Percentiles rank a stretch among this genome's conserved stretches.
These are phyloP conservation scores for Inga leiocalycina DNA, from an alignment of 306 rosid genomes.

Conservation along the genomic window DNA sequence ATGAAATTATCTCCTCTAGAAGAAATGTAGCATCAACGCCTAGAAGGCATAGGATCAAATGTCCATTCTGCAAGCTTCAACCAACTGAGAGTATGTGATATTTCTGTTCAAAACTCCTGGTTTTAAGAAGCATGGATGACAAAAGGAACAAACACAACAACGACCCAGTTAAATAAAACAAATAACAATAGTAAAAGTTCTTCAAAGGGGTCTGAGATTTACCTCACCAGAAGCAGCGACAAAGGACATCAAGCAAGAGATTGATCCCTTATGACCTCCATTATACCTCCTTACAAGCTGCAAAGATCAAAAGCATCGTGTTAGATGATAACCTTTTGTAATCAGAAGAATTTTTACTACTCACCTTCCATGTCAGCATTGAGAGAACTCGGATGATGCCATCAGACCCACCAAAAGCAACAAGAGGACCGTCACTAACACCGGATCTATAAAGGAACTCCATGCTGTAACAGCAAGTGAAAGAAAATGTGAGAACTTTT, in stretches of 20 bases:
- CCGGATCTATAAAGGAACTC: slow-evolving; percentile 92
- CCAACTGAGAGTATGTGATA: not conserved
- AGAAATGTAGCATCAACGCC: slow-evolving; percentile 4
- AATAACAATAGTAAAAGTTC: slow-evolving; percentile 33
- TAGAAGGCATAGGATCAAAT: slow-evolving; percentile 10
- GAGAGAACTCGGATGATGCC: slow-evolving; percentile 98
- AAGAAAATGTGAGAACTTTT: slow-evolving; percentile 28
- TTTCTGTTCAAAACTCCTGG: not conserved
- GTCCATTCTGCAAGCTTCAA: slow-evolving; percentile 7
- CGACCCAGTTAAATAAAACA: slow-evolving; percentile 26
- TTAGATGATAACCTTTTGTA: slow-evolving; percentile 30
- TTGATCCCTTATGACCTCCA: slow-evolving; percentile 95
- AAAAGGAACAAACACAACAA: not conserved
- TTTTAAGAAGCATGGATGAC: slow-evolving; percentile 20
- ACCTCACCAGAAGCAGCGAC: slow-evolving; percentile 99
- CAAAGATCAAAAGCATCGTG: slow-evolving; percentile 46
- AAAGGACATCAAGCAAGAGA: slow-evolving; percentile 93
- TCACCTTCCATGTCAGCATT: slow-evolving; percentile 98
- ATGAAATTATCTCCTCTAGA: slow-evolving; percentile 16
- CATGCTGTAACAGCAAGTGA: slow-evolving; percentile 70
- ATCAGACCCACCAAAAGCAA: slow-evolving; percentile 98
- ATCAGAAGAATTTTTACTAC: slow-evolving; percentile 36
- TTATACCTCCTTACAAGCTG: slow-evolving; percentile 93
- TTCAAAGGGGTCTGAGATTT: slow-evolving; percentile 35
- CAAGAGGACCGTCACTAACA: slow-evolving; percentile 90